A percentile compares a stretch with the other conserved stretches of the same genome.
Conservation (phyloP, 2,329 filamentous ascomycete species). For the Ophiostoma quercus region DNA sequence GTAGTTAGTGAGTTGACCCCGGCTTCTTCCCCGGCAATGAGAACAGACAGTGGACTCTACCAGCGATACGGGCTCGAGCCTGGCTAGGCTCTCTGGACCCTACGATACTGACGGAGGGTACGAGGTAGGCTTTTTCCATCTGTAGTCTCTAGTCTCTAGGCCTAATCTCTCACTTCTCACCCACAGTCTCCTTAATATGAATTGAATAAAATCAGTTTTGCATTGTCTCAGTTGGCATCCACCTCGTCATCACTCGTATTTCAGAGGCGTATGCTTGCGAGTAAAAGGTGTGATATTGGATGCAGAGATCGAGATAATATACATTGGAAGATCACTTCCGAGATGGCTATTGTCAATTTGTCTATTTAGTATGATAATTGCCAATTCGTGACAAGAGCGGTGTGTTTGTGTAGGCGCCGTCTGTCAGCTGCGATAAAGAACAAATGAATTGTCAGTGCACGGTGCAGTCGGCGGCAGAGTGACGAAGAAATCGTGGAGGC, state of each 20-base stretch:
- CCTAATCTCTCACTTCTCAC: background rate
- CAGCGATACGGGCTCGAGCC: background rate
- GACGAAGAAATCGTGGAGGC: background rate
- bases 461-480: background rate
- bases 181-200: conserved; percentile 11
- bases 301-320: background rate
- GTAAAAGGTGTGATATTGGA: background rate
- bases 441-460: background rate
- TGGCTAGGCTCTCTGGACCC: background rate
- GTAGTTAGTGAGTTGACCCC: background rate
- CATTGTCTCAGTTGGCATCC: conserved; percentile 4
- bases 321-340: conserved; percentile 1
- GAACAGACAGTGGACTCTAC: conserved; percentile 15
- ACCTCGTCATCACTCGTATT: background rate
- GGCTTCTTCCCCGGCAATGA: conserved; percentile 13
- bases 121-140: conserved; percentile 4
- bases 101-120: background rate
- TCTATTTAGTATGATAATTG: background rate
- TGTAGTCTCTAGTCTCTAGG: background rate
- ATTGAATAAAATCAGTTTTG: background rate
- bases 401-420: conserved; percentile 7
- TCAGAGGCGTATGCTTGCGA: background rate
- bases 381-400: background rate
- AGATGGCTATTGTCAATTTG: background rate
- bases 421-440: conserved; percentile 4